Evolutionary conservation across 139 green algal species (phyloP), one percentile per base, ranked within the genome.

Genomic region (Gonium pectorale): DNA sequence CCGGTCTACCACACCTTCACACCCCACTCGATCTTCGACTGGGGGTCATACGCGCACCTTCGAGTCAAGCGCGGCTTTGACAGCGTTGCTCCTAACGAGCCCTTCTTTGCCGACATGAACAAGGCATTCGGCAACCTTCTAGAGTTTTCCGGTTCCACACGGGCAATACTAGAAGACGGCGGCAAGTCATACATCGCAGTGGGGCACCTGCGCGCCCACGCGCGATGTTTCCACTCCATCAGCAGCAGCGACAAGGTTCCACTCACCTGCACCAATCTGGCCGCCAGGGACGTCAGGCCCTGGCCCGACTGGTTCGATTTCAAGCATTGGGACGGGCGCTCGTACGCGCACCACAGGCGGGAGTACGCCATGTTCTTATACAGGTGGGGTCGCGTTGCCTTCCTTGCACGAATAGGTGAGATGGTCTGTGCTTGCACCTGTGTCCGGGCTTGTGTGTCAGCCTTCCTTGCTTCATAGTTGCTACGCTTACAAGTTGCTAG

Each of bases 301-400:
- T n/a, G 56, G 22, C 56, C 56, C 27, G 56, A 9, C 15, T 6
- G 19, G 19, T 9, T 27, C 19, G 27, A n/a, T 22, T 64, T 9
- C 56, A n/a, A 33, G 56, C 22, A 64, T 15, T 22, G 56, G 27
- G 56, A 64, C 6, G 56, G 56, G 19, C 15, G n/a, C 19, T 9
- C 15, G 22, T 27, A 6, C 24, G 22, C 6, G 9, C 62, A 68
- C n/a, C 21, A 68, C 24, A 22, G 4, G 7, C 17, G 22, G 31
- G 62, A 68, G n/a, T 68, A 68, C 31, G 62, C n/a, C 8, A 29
- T 68, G 8, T 68, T 68, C n/a, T 68, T 68, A 43, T 68, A 68
- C 62, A 40, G 62, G 62, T 68, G 27, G 6, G 56, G 27, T 22
- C 27, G 22, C 6, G 15, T 35, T 15, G 19, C 19, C 13, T 56